Conservation (phyloP, 352 stramenopile species). For the Globisporangium viniferum region DNA sequence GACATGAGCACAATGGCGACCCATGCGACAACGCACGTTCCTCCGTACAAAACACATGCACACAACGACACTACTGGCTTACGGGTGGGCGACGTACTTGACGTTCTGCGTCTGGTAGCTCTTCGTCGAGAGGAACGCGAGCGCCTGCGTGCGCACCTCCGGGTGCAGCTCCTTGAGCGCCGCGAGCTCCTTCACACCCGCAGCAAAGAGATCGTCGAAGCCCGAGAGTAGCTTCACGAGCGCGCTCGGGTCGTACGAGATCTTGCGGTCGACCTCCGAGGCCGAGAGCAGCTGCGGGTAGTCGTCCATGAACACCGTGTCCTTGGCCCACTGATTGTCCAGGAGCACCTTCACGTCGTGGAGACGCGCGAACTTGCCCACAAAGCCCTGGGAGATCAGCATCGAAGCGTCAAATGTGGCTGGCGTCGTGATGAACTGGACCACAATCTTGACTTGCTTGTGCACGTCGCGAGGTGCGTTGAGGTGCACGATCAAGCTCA, state of each 20-base stretch:
- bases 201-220: slow-evolving; percentile 15
- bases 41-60: neutral
- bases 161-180: slow-evolving; percentile 12
- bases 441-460: neutral
- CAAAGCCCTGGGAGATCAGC: slow-evolving; percentile 17
- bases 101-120: slow-evolving; percentile 10
- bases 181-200: slow-evolving; percentile 13
- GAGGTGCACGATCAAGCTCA: slow-evolving; percentile 23
- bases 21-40: no score
- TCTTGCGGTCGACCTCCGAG: slow-evolving; percentile 17
- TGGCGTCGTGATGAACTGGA: slow-evolving; percentile 18
- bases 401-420: slow-evolving; percentile 6
- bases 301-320: slow-evolving; percentile 29
- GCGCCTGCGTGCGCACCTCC: slow-evolving; percentile 17
- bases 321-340: slow-evolving; percentile 25
- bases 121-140: slow-evolving; percentile 17
- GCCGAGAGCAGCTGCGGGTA: slow-evolving; percentile 25
- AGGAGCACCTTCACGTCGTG: slow-evolving; percentile 28
- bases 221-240: slow-evolving; percentile 15
- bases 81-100: slow-evolving; percentile 10
- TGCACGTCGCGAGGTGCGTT: slow-evolving; percentile 8
- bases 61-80: neutral
- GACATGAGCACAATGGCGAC: no score
- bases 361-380: slow-evolving; percentile 27
- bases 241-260: slow-evolving; percentile 21